Percentiles rank a stretch among this genome's conserved stretches.
Evolutionary conservation across 2,329 filamentous ascomycete species (phyloP).

Genomic region (Nectriaceae sp.): DNA sequence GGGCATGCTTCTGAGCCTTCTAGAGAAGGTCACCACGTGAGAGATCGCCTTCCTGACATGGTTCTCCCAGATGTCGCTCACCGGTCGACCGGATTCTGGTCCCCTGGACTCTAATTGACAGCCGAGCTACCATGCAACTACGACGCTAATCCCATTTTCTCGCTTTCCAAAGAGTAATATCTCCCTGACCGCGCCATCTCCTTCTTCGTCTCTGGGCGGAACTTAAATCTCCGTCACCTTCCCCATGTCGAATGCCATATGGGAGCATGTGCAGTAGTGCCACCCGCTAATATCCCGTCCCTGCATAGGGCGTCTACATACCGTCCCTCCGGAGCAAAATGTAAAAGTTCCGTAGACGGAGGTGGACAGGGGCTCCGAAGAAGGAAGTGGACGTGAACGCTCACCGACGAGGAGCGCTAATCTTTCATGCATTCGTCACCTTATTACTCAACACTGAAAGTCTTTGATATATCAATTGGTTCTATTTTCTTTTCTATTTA

Average conservation of each 20-base stretch:
- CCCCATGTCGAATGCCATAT: constrained; percentile 7
- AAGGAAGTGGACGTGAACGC: too few relatives aligned
- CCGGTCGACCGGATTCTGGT: constrained; percentile 14
- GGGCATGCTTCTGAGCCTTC: constrained; percentile 17
- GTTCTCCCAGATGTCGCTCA: constrained; percentile 19
- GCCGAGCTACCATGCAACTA: background rate
- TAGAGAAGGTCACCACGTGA: constrained; percentile 19
- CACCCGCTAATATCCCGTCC: constrained; percentile 8
- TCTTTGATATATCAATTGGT: constrained; percentile 5
- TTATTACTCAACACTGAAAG: constrained; percentile 7
- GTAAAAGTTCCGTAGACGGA: constrained; percentile 7
- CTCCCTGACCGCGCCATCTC: constrained; percentile 6
- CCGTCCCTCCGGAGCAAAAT: constrained; percentile 2
- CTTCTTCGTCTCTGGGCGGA: background rate
- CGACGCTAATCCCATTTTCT: constrained; percentile 16
- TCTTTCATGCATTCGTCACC: too few relatives aligned
- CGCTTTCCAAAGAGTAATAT: constrained; percentile 13
- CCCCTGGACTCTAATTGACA: constrained; percentile 1
- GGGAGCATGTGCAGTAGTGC: constrained; percentile 8
- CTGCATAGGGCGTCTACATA: constrained; percentile 12
- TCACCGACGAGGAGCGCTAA: too few relatives aligned
- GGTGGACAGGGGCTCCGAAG: too few relatives aligned
- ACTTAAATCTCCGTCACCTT: constrained; percentile 7
- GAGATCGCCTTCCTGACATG: constrained; percentile 17
- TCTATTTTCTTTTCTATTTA: constrained; percentile 3